A percentile compares a stretch with the other conserved stretches of the same genome.
Conservation (phyloP, 371 early-diverging fungal genomes). For the Saksenaea oblongispora region DNA sequence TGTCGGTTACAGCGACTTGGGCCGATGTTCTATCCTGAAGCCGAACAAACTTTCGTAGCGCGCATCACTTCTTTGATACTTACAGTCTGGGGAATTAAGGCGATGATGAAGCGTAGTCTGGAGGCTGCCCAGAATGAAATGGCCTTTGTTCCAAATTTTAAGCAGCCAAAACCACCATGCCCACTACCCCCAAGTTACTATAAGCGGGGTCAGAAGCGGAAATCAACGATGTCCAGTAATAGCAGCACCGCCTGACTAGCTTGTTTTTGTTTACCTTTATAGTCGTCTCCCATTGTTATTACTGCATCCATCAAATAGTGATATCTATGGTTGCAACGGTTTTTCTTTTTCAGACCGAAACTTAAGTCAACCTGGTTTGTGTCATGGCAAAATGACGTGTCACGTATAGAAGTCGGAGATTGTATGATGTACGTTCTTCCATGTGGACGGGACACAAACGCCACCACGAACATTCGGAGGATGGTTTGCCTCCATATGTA, state of each 20-base stretch:
- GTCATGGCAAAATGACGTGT: too few species aligned
- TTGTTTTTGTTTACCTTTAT: neutral
- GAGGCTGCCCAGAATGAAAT: neutral
- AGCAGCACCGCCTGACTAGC: neutral
- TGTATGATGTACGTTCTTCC: neutral
- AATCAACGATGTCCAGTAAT: neutral
- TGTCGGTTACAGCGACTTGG: neutral
- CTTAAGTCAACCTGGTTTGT: neutral
- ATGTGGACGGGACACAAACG: too few species aligned
- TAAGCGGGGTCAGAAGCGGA: neutral
- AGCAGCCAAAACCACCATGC: neutral
- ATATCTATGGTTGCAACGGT: neutral
- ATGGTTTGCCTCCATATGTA: too few species aligned
- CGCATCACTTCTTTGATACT: neutral
- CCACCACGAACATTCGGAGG: too few species aligned
- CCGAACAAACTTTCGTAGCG: neutral
- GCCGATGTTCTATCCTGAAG: neutral
- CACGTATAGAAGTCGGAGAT: too few species aligned
- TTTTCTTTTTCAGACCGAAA: neutral
- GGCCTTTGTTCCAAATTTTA: neutral
- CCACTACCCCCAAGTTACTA: neutral
- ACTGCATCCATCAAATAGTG: neutral
- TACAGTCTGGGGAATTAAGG: neutral
- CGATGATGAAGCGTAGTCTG: neutral
- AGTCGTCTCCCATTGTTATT: neutral